phyloP scores from a whole-genome alignment of 1,139 yeast species.

The Candida neerlandica region DNA sequence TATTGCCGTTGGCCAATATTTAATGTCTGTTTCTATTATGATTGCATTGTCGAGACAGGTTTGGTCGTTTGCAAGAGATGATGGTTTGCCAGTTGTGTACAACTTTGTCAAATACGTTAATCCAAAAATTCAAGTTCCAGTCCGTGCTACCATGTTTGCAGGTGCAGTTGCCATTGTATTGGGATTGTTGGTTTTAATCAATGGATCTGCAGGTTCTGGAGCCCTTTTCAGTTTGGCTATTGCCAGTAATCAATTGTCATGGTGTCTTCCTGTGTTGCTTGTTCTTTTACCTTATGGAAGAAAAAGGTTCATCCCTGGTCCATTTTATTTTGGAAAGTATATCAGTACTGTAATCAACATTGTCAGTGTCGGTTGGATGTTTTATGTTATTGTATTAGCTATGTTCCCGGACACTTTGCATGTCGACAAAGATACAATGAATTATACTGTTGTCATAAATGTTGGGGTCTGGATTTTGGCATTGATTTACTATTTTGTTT shows the following conservation, averaged over 20 bases:
- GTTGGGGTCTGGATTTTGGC: conserved; percentile 39
- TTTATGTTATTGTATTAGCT: conserved; percentile 34
- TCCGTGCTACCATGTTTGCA: conserved; percentile 59
- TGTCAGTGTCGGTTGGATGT: conserved; percentile 29
- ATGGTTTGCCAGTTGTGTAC: conserved; percentile 45
- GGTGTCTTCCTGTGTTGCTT: conserved; percentile 35
- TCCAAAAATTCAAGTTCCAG: conserved; percentile 55
- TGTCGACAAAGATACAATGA: conserved; percentile 36
- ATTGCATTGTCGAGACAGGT: conserved; percentile 42
- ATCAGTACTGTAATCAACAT: conserved; percentile 39
- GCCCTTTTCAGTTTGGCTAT: conserved; percentile 55
- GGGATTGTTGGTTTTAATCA: conserved; percentile 61
- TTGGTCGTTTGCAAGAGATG: conserved; percentile 44
- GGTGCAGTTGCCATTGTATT: conserved; percentile 48
- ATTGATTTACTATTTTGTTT: conserved; percentile 28
- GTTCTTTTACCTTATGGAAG: conserved; percentile 45
- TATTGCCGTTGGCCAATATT: conserved; percentile 61
- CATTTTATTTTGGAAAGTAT: conserved; percentile 59
- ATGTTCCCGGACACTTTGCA: conserved; percentile 40
- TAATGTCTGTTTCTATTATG: conserved; percentile 56
- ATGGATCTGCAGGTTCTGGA: conserved; percentile 57
- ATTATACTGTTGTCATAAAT: conserved; percentile 38
- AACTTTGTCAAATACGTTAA: conserved; percentile 55
- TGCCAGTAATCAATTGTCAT: conserved; percentile 45
- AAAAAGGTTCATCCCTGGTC: conserved; percentile 58